A percentile compares a stretch with the other conserved stretches of the same genome.
These are phyloP conservation scores for Xylariales sp. DNA, from an alignment of 2,329 filamentous ascomycete genomes.

Conservation along the genomic window DNA sequence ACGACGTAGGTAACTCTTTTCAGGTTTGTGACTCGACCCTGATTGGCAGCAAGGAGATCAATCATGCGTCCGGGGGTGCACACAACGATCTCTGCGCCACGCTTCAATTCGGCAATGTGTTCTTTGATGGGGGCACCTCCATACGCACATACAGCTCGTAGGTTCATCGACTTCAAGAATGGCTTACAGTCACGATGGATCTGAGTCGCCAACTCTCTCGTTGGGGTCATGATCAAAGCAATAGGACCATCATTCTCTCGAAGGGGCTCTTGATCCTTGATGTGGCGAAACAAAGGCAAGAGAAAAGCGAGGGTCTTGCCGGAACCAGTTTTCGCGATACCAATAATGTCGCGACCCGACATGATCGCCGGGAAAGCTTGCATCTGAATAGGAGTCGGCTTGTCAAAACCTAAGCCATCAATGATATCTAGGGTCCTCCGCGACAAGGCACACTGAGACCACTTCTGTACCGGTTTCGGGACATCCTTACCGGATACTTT, in stretches of 20 bases:
- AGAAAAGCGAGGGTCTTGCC: constrained; percentile 96
- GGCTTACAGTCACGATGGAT: constrained; percentile 94
- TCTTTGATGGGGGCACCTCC: constrained; percentile 95
- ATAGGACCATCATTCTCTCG: constrained; percentile 77
- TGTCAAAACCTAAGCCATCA: constrained; percentile 74
- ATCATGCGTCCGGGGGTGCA: constrained; percentile 95
- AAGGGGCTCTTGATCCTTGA: constrained; percentile 63
- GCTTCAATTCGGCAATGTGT: constrained; percentile 93
- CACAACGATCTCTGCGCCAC: constrained; percentile 90
- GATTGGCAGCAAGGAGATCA: constrained; percentile 87
- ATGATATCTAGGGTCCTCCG: constrained; percentile 85
- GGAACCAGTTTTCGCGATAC: constrained; percentile 94
- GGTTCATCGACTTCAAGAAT: constrained; percentile 79
- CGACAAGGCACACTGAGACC: constrained; percentile 90
- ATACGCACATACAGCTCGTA: constrained; percentile 88
- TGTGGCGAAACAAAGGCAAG: constrained; percentile 95
- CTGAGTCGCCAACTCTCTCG: constrained; percentile 86
- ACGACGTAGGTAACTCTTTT: constrained; percentile 89
- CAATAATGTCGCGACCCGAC: constrained; percentile 92
- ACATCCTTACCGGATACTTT: constrained; percentile 86
- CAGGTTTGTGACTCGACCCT: constrained; percentile 89
- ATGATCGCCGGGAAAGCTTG: constrained; percentile 94
- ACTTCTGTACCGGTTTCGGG: constrained; percentile 91
- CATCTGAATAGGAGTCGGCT: constrained; percentile 89
- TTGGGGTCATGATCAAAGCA: constrained; percentile 86